Evolutionary conservation across 495 filamentous ascomycete species (phyloP).

Genomic region (Hypoxylon trugodes): DNA sequence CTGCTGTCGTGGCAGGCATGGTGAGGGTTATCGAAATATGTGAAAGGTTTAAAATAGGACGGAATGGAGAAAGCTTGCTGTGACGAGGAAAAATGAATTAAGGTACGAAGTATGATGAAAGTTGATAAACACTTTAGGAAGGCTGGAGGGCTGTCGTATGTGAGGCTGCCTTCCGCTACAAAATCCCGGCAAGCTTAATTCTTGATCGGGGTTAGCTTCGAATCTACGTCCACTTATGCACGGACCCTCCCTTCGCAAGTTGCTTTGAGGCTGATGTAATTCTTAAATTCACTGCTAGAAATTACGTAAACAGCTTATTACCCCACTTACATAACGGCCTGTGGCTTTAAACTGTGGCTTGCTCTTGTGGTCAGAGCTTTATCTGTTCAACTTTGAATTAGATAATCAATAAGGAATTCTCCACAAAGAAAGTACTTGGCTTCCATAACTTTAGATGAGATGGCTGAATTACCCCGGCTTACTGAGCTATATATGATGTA

Average conservation of each 20-base stretch:
- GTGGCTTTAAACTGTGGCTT: conserved; percentile 18
- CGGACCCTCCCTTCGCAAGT: conserved; percentile 3
- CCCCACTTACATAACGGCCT: neutral
- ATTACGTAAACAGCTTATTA: neutral
- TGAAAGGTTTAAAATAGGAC: conserved; percentile 11
- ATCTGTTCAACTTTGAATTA: too few species aligned
- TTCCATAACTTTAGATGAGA: too few species aligned
- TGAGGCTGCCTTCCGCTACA: conserved; percentile 39
- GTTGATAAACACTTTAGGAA: conserved; percentile 5
- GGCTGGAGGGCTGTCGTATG: conserved; percentile 37
- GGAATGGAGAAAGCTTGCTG: conserved; percentile 17
- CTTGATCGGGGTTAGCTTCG: conserved; percentile 26
- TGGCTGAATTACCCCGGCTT: conserved; percentile 1
- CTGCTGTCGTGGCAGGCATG: conserved; percentile 95
- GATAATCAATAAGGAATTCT: too few species aligned
- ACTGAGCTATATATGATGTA: conserved; percentile 22
- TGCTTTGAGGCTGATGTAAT: conserved; percentile 19
- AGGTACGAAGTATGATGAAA: conserved; percentile 17
- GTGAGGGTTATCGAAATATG: conserved; percentile 37
- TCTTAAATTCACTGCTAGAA: conserved; percentile 10
- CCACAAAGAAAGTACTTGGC: too few species aligned
- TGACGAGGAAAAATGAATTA: conserved; percentile 4
- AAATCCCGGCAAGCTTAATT: conserved; percentile 33
- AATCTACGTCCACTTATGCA: conserved; percentile 4
- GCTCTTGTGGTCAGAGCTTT: too few species aligned